These are phyloP conservation scores for Metschnikowia gelsemii DNA, from an alignment of 805 yeast species.

Conservation along the genomic window DNA sequence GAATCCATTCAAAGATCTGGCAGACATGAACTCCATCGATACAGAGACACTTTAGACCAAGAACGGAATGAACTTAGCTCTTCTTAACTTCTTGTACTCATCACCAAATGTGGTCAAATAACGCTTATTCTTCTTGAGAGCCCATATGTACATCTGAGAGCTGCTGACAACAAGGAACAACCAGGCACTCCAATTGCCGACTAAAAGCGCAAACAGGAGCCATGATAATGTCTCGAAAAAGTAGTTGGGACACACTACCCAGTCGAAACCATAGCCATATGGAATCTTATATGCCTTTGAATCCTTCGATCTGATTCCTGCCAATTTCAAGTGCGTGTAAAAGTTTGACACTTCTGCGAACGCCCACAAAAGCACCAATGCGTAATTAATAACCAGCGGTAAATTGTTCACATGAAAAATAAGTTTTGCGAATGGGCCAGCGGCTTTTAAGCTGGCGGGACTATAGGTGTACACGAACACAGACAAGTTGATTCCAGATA, in stretches of 20 bases:
- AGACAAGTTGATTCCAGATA: constrained; percentile 66
- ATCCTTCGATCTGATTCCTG: constrained; percentile 54
- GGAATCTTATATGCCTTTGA: constrained; percentile 64
- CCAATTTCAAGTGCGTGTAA: constrained; percentile 66
- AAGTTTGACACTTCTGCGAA: constrained; percentile 72
- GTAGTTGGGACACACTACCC: constrained; percentile 91
- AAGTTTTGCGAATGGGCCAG: constrained; percentile 25
- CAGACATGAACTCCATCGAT: no score
- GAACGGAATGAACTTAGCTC: constrained; percentile 71
- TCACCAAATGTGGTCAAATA: constrained; percentile 69
- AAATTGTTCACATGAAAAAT: constrained; percentile 48
- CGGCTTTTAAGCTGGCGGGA: constrained; percentile 14
- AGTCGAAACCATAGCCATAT: constrained; percentile 76
- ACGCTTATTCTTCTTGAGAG: constrained; percentile 73
- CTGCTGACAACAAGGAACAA: constrained; percentile 70
- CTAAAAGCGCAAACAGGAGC: constrained; percentile 66
- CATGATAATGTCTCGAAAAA: constrained; percentile 82
- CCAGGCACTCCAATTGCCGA: constrained; percentile 74
- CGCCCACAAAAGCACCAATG: constrained; percentile 47
- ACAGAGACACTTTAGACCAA: no score
- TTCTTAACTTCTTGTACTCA: constrained; percentile 75
- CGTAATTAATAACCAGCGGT: constrained; percentile 28
- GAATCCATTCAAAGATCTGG: no score
- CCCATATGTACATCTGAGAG: constrained; percentile 90
- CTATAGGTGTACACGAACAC: constrained; percentile 44